Evolutionary conservation across 2,329 filamentous ascomycete species (phyloP), one percentile per base, ranked within the genome.

Genomic region (Calonectria montana): DNA sequence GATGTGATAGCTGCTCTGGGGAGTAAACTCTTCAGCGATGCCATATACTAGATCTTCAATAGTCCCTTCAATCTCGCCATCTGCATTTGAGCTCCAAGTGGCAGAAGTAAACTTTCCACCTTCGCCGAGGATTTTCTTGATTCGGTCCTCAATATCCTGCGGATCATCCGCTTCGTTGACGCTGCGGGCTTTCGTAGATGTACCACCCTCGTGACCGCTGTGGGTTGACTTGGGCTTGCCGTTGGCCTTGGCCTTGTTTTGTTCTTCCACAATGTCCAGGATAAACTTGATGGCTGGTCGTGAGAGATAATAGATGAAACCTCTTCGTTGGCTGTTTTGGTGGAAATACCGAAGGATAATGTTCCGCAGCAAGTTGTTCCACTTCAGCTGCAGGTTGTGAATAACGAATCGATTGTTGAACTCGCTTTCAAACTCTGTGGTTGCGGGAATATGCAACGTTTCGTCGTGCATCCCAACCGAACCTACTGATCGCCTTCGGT

Each of bases 331-430:
- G 81, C 96, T 95, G 79, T 97, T 97, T 86, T 99, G 97, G 81
- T 99, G 97, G 74, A 97, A 97, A 82, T 99, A 99, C 27, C 97
- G 94, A 47, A 99, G 89, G 62, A 99, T 97, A 79, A 98, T 98
- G 80, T 99, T 98, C 71, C 97, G 92, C 43, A 99, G 85, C 13
- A 96, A 91, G 78, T 99, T 99, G 85, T 98, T 98, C 97, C 97
- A 99, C 83, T 99, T 99, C 69, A 99, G 87, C 80, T 99, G 97
- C 81, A 97, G 91, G 79, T 99, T 99, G 86, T 99, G 97, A 65
- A 99, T 94, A 77, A 98, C 96, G 86, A 99, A 99, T 2, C 97
- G 94, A 80, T 99, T 99, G 82, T 97, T 97, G 87, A 98, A 99
- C 81, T 98, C 96, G 82, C 94, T 98, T 61, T 94, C 92, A 76